Conservation (phyloP, 2,329 filamentous ascomycete genomes). For the Alternaria sp. region DNA sequence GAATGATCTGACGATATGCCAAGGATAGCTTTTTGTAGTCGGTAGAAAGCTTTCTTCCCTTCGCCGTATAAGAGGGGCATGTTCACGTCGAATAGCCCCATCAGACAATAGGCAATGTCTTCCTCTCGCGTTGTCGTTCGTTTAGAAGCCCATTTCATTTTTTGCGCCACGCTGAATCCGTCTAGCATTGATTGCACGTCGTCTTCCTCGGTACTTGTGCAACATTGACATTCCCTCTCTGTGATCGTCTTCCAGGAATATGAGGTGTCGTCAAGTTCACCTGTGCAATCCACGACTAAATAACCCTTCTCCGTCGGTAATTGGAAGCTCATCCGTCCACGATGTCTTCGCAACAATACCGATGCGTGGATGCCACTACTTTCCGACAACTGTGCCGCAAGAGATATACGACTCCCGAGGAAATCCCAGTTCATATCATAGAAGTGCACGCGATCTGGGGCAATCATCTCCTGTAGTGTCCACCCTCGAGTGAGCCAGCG, state of each 20-base stretch:
- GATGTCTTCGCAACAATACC: neutral
- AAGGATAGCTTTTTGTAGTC: constrained; percentile 27
- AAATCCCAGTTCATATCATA: constrained; percentile 4
- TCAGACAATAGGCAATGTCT: constrained; percentile 25
- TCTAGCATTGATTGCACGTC: neutral
- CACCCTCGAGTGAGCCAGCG: constrained; percentile 25
- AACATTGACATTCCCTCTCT: neutral
- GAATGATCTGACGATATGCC: neutral
- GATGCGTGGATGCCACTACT: neutral
- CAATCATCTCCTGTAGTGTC: constrained; percentile 25
- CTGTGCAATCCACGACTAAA: too few species aligned
- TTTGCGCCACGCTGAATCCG: neutral
- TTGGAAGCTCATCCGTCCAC: neutral
- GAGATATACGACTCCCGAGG: constrained; percentile 18
- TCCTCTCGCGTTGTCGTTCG: constrained; percentile 16
- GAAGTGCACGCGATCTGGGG: constrained; percentile 16
- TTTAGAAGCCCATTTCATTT: neutral
- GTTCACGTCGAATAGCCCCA: constrained; percentile 25
- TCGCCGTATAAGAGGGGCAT: constrained; percentile 36
- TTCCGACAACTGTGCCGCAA: neutral
- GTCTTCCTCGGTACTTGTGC: neutral
- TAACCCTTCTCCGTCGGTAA: neutral
- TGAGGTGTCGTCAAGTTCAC: neutral
- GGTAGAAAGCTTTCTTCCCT: constrained; percentile 23
- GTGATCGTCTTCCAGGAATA: neutral